Percentiles rank a stretch among this genome's conserved stretches.
Conservation (phyloP, 148 eudicot genomes). For the Spergularia bocconei region DNA sequence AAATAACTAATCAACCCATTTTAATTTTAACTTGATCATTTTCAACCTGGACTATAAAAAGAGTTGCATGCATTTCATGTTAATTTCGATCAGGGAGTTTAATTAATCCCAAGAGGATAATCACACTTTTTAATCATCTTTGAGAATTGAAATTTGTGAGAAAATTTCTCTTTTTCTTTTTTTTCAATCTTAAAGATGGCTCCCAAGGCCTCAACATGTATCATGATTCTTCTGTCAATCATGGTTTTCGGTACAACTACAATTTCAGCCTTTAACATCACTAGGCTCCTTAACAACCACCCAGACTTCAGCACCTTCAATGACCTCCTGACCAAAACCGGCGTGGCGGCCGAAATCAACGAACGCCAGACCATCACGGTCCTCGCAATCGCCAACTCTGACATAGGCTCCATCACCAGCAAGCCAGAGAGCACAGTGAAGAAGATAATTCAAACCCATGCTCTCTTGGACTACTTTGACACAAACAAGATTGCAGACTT, state of each 20-base stretch:
- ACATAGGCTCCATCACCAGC: slow-evolving; percentile 13
- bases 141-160: neutral
- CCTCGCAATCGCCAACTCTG: slow-evolving; percentile 36
- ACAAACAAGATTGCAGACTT: slow-evolving; percentile 20
- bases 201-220: slow-evolving; percentile 9
- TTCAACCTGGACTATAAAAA: neutral
- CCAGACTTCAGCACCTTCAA: slow-evolving; percentile 37
- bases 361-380: slow-evolving; percentile 35
- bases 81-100: neutral
- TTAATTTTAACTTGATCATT: neutral
- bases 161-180: neutral
- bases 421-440: slow-evolving; percentile 4
- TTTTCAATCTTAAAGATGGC: slow-evolving; percentile 32
- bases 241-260: slow-evolving; percentile 9
- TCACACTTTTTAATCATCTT: slow-evolving; percentile 6
- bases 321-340: slow-evolving; percentile 28
- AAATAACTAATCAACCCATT: neutral
- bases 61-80: neutral
- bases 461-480: slow-evolving; percentile 43
- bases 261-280: slow-evolving; percentile 36
- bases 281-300: slow-evolving; percentile 31
- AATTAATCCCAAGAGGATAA: neutral
- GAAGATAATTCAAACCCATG: slow-evolving; percentile 36
- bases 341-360: slow-evolving; percentile 34
- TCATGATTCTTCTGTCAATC: slow-evolving; percentile 9